Base-by-base conservation (phyloP, 768 basidiomycete genomes). In the Tricholomella constricta region DNA sequence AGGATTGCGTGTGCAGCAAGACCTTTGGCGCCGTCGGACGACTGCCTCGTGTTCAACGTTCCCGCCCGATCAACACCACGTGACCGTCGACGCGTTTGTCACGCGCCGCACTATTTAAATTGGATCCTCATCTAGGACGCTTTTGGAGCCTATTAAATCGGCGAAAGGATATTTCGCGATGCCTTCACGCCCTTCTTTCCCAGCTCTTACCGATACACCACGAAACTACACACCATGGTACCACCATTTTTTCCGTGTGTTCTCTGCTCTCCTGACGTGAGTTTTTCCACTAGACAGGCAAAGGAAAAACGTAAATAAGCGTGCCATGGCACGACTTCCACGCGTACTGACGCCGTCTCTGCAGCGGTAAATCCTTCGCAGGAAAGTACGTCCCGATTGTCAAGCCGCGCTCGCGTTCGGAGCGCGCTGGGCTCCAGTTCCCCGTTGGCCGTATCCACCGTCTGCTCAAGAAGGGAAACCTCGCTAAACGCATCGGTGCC, bases 401-500 rank as follows among this genome's bases (percentile, higher is more conserved):
- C 58, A 87, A 86, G 72, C 73, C 78, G 7, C 78, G 83, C 63
- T 85, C 88, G 48, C 84, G 88, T 52, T 91, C 91, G 12, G 71
- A 78, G 44, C 80, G 78, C 68, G 81, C 82, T 4, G 81, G 83
- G 56, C 72, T 85, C 52, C 83, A 83, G 62, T 89, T 93, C 73
- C 88, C 91, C 51, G 90, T 92, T 54, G 84, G 85, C 69, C 87
- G 91, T 79, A 86, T 93, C 60, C 88, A 89, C 71, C 81, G 91
- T 69, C 72, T 87, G 17, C 65, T 92, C 68, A 89, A 86, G 74
- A 78, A 79, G 63, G 85, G 84, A 35, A 86, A 87, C 75, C 86
- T 87, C 62, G 84, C 81, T 5, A 82, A 84, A 66, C 83, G 86
- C 64, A 77, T 91, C 54, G 86, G 83, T 65, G 78, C 82, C 46